phyloP scores from a whole-genome alignment of 2,329 filamentous ascomycete genomes.

The Phialophora verrucosa region DNA sequence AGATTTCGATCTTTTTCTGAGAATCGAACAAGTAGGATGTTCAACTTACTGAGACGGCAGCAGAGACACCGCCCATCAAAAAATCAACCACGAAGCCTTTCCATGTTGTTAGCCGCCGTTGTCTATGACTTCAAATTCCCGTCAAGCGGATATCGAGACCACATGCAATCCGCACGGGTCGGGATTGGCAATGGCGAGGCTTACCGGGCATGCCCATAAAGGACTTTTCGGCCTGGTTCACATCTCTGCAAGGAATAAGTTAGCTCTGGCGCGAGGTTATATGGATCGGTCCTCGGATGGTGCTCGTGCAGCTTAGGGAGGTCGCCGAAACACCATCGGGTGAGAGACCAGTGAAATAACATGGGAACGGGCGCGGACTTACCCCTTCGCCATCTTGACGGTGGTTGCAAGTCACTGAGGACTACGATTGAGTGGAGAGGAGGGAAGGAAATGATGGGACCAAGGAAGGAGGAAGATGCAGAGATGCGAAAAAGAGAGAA shows the following conservation, averaged over 20 bases:
- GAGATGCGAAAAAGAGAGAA: slow-evolving; percentile 42
- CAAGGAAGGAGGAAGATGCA: slow-evolving; percentile 35
- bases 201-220: slow-evolving; percentile 49
- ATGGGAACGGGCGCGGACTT: slow-evolving; percentile 13
- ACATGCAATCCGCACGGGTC: slow-evolving; percentile 8
- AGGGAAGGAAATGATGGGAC: slow-evolving; percentile 45
- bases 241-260: slow-evolving; percentile 42
- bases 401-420: slow-evolving; percentile 41
- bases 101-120: slow-evolving; percentile 21
- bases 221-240: slow-evolving; percentile 59
- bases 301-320: slow-evolving; percentile 16
- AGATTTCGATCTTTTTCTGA: slow-evolving; percentile 18
- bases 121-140: neutral
- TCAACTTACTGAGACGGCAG: slow-evolving; percentile 77
- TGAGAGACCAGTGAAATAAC: neutral
- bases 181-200: slow-evolving; percentile 8
- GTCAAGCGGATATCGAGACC: slow-evolving; percentile 10
- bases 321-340: neutral
- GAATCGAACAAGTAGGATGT: neutral
- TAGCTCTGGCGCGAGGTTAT: neutral
- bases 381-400: slow-evolving; percentile 54
- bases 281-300: neutral
- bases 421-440: slow-evolving; percentile 44
- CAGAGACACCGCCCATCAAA: slow-evolving; percentile 99
- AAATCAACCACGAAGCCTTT: slow-evolving; percentile 93